Evolutionary conservation across 2,329 filamentous ascomycete genomes (phyloP).

Genomic region (Fusarium tuaranense): DNA sequence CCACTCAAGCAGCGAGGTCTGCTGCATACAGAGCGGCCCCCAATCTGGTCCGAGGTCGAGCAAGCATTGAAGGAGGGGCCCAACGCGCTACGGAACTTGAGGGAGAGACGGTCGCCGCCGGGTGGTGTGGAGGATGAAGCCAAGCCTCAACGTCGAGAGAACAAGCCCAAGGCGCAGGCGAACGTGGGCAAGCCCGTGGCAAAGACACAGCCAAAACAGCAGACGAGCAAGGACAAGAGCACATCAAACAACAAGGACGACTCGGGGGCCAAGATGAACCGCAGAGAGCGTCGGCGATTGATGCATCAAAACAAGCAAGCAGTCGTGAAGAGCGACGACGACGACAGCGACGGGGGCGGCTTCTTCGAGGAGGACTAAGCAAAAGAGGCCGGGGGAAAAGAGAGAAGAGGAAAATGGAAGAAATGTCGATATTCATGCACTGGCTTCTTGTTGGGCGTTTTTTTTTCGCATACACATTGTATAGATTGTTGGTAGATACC

Average conservation of each 20-base stretch:
- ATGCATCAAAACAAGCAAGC: conserved; percentile 50
- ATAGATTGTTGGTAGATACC: conserved; percentile 38
- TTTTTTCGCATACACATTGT: conserved; percentile 21
- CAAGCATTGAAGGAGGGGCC: conserved; percentile 69
- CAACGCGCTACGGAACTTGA: conserved; percentile 63
- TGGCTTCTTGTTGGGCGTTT: not conserved
- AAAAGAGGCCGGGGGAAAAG: not conserved
- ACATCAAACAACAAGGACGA: conserved; percentile 31
- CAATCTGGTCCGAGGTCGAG: conserved; percentile 78
- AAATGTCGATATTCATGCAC: conserved; percentile 14
- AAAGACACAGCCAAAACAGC: conserved; percentile 37
- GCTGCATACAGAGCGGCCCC: conserved; percentile 61
- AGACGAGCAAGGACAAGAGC: conserved; percentile 32
- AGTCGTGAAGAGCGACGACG: conserved; percentile 54
- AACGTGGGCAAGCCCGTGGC: conserved; percentile 32
- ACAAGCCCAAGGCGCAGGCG: conserved; percentile 30
- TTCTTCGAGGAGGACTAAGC: conserved; percentile 63
- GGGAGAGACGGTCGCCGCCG: conserved; percentile 60
- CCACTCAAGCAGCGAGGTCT: conserved; percentile 57
- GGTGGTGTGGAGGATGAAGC: conserved; percentile 21
- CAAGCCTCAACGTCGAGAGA: conserved; percentile 28
- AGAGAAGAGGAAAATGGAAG: not conserved
- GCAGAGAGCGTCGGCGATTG: conserved; percentile 50
- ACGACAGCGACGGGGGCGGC: conserved; percentile 65
- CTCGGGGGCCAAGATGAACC: conserved; percentile 48